phyloP scores from a whole-genome alignment of 2,329 filamentous ascomycete genomes.

The Arthrobotrys iridis region DNA sequence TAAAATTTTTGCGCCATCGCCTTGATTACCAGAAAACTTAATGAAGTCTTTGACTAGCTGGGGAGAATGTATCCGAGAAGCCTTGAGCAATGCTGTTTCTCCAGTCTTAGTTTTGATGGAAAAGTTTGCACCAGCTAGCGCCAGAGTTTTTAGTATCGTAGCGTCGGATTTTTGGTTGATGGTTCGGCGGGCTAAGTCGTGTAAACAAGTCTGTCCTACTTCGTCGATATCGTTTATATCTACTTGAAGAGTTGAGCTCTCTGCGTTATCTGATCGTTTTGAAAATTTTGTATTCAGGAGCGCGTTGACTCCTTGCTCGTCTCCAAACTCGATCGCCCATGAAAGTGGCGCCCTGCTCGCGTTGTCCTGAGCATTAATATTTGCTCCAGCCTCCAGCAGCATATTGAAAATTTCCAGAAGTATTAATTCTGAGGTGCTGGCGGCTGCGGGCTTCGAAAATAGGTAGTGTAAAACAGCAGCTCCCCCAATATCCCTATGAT shows the following conservation, averaged over 20 bases:
- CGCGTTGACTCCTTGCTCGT: neutral
- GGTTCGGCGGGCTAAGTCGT: neutral
- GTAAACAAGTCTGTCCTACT: neutral
- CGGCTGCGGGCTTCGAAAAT: neutral
- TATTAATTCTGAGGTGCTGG: neutral
- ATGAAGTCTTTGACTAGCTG: neutral
- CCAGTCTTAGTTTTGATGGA: neutral
- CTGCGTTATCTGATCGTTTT: neutral
- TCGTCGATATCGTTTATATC: neutral
- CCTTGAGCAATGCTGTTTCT: neutral
- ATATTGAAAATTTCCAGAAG: neutral
- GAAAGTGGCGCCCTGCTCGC: constrained; percentile 1
- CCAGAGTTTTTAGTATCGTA: neutral
- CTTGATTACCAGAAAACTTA: neutral
- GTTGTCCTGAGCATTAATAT: constrained; percentile 6
- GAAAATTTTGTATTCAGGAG: neutral
- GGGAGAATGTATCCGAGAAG: neutral
- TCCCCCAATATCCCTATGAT: neutral
- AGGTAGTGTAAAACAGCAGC: neutral
- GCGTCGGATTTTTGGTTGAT: neutral
- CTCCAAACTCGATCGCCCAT: neutral
- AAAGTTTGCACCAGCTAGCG: neutral
- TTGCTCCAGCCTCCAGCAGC: neutral
- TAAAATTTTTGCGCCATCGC: neutral
- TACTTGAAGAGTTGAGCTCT: neutral